Evolutionary conservation across 148 eudicot species (phyloP).

Genomic region (Camellia japonica): DNA sequence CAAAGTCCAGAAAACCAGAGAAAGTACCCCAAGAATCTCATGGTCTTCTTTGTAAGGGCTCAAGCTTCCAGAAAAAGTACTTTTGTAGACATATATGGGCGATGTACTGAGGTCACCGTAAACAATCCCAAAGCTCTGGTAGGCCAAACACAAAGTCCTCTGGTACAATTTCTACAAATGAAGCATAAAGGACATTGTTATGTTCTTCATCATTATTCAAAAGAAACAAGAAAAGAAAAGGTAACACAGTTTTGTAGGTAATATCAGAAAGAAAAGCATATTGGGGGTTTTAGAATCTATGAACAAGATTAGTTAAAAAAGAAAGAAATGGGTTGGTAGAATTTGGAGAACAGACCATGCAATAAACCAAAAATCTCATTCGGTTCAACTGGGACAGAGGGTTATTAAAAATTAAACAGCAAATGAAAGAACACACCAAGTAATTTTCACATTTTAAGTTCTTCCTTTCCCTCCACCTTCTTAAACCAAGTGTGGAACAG

Average conservation of each 20-base stretch:
- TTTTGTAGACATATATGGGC: constrained; percentile 45
- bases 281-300: not conserved
- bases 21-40: constrained; percentile 51
- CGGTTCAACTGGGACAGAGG: not conserved
- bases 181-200: not conserved
- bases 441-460: not conserved
- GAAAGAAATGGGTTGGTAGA: not conserved
- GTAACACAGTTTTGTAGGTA: not conserved
- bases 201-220: not conserved
- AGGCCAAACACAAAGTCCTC: constrained; percentile 38
- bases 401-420: not conserved
- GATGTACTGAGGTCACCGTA: constrained; percentile 55
- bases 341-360: not conserved
- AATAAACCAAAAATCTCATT: not conserved
- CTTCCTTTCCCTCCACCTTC: not conserved
- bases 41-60: constrained; percentile 30
- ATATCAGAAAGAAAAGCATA: not conserved
- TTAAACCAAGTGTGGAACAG: constrained; percentile 1
- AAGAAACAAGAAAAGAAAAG: no score
- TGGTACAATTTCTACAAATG: constrained; percentile 29
- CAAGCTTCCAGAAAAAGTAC: constrained; percentile 39
- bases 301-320: not conserved
- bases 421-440: not conserved
- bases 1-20: constrained; percentile 51
- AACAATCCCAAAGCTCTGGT: constrained; percentile 51